Evolutionary conservation across 148 eudicot species (phyloP).

Genomic region (Suaeda aralocaspica): DNA sequence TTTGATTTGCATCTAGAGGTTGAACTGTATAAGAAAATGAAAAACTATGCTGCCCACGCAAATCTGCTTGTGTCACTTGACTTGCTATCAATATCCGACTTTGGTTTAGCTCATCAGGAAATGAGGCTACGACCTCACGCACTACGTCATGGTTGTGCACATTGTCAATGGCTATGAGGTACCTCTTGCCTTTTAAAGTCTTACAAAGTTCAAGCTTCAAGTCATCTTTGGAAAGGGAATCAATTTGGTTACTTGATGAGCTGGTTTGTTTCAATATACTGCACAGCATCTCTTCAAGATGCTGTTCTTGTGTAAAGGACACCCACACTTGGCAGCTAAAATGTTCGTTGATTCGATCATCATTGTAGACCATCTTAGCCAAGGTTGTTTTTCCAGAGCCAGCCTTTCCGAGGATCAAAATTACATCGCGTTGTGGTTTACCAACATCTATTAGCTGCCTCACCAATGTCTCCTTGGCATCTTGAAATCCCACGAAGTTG

Average conservation of each 20-base stretch:
- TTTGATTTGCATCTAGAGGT: slow-evolving; percentile 12
- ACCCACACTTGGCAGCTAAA: slow-evolving; percentile 21
- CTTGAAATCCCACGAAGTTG: background rate
- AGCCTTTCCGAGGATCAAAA: slow-evolving; percentile 18
- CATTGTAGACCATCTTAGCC: slow-evolving; percentile 15
- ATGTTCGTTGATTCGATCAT: background rate
- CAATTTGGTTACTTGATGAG: background rate
- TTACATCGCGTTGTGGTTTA: slow-evolving; percentile 1
- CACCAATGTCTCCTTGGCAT: background rate
- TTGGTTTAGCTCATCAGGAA: slow-evolving; percentile 18
- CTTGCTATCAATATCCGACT: slow-evolving; percentile 19
- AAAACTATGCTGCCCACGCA: background rate
- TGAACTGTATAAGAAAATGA: slow-evolving; percentile 6
- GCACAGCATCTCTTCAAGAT: background rate
- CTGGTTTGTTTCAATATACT: background rate
- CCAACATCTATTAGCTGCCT: background rate
- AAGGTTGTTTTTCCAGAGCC: slow-evolving; percentile 27
- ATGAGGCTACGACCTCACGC: background rate
- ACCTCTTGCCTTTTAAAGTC: slow-evolving; percentile 11
- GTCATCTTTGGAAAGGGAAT: background rate
- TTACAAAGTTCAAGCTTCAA: slow-evolving; percentile 2
- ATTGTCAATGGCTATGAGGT: slow-evolving; percentile 21
- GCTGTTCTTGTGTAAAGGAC: background rate
- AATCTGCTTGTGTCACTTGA: background rate
- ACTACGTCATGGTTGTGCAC: background rate